Percentiles rank a stretch among this genome's conserved stretches.
phyloP scores from a whole-genome alignment of 1,139 yeast genomes.

The Sugiyamaella paludigena region DNA sequence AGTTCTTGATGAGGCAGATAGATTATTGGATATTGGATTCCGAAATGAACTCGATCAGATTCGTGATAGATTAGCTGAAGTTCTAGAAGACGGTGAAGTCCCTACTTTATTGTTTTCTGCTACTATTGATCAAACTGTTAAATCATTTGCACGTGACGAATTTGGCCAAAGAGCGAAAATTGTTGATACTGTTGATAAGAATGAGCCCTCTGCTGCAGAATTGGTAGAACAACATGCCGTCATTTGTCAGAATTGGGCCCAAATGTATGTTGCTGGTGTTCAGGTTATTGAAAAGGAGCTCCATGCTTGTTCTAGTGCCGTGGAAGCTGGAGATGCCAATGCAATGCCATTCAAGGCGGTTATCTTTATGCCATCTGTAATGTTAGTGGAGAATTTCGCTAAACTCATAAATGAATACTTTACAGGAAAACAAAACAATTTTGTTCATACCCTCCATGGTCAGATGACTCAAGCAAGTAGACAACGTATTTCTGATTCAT shows the following conservation, averaged over 20 bases:
- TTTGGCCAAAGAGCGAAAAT: slow-evolving; percentile 63
- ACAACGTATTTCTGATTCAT: slow-evolving; percentile 54
- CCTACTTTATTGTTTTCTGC: slow-evolving; percentile 85
- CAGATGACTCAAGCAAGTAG: slow-evolving; percentile 65
- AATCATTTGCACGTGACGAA: slow-evolving; percentile 60
- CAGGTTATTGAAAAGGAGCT: slow-evolving; percentile 28
- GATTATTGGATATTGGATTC: slow-evolving; percentile 75
- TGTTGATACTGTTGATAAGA: slow-evolving; percentile 72
- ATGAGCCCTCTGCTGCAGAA: slow-evolving; percentile 76
- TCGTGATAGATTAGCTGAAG: slow-evolving; percentile 45
- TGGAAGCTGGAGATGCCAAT: slow-evolving; percentile 21
- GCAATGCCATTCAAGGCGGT: slow-evolving; percentile 63
- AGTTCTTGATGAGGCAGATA: slow-evolving; percentile 87
- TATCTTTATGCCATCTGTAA: slow-evolving; percentile 77
- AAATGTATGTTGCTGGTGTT: slow-evolving; percentile 36
- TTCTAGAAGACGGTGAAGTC: slow-evolving; percentile 36
- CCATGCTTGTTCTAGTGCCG: slow-evolving; percentile 30
- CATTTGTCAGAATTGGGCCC: slow-evolving; percentile 45
- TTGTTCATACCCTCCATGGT: slow-evolving; percentile 56
- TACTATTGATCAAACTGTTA: slow-evolving; percentile 70
- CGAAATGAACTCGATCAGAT: slow-evolving; percentile 60
- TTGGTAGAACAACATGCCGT: slow-evolving; percentile 67
- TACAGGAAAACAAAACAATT: slow-evolving; percentile 13
- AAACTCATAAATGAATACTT: slow-evolving; percentile 35
- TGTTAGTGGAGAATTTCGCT: slow-evolving; percentile 58